Evolutionary conservation across 306 rosid species (phyloP).

Genomic region (Vachellia pachyceras): DNA sequence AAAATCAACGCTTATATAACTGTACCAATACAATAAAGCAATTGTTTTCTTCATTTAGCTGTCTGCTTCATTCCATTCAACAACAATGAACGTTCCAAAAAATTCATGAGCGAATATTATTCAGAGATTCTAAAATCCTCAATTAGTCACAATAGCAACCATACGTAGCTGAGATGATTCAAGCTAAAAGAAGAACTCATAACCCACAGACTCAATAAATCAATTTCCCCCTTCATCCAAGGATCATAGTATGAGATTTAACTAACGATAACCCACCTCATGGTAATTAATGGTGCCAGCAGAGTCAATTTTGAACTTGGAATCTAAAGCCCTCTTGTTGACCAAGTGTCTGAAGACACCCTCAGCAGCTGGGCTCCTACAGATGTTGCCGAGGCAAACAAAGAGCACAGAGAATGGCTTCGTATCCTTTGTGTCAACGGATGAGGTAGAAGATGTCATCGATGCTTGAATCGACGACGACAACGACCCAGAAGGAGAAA

Average conservation of each 20-base stretch:
- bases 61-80: conserved; percentile 80
- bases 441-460: conserved; percentile 60
- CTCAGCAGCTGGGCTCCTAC: conserved; percentile 96
- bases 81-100: neutral
- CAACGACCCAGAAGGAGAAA: conserved; percentile 45
- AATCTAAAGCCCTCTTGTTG: conserved; percentile 62
- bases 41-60: conserved; percentile 56
- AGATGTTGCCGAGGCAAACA: conserved; percentile 89
- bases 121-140: neutral
- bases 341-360: conserved; percentile 88
- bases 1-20: neutral
- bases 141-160: neutral
- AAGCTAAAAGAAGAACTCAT: neutral
- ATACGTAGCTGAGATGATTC: neutral
- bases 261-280: conserved; percentile 52
- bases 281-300: conserved; percentile 90
- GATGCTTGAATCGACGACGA: conserved; percentile 51
- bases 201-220: neutral
- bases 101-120: neutral
- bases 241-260: neutral
- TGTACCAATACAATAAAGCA: neutral
- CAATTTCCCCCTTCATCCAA: neutral
- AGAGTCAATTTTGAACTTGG: conserved; percentile 71
- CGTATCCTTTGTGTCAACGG: conserved; percentile 40
- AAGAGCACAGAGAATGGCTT: conserved; percentile 77